Conservation (phyloP, 345 rosid genomes). For the Xanthoceras sorbifolium region DNA sequence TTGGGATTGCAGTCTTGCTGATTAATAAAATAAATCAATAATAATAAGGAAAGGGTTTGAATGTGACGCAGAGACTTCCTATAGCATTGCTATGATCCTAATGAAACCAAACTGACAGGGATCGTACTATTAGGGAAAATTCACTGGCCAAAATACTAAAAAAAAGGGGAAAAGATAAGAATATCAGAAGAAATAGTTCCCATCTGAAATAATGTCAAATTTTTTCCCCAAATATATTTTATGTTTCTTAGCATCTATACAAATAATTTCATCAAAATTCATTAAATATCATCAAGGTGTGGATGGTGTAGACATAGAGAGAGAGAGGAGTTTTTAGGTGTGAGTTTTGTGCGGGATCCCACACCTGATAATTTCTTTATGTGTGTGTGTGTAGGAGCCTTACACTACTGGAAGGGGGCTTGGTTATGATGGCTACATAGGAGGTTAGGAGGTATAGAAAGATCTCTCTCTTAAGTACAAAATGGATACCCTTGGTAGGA, state of each 20-base stretch:
- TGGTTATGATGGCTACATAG: too few species aligned
- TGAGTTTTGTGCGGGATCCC: too few species aligned
- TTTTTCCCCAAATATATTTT: not conserved
- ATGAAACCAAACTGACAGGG: not conserved
- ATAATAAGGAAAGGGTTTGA: not conserved
- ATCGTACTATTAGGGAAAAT: not conserved
- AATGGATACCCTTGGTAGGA: not conserved
- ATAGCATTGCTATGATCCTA: not conserved
- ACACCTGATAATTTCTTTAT: too few species aligned
- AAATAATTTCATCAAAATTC: not conserved
- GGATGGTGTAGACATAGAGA: not conserved
- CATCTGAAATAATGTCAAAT: not conserved
- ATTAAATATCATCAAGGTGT: not conserved
- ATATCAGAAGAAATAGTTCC: not conserved
- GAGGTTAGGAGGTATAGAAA: not conserved
- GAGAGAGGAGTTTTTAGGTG: too few species aligned
- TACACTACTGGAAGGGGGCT: too few species aligned
- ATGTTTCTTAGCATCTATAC: not conserved
- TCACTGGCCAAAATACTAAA: not conserved
- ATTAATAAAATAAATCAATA: not conserved
- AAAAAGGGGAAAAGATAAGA: not conserved
- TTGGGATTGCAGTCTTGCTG: not conserved
- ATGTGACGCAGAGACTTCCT: not conserved
- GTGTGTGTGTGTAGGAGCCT: too few species aligned
- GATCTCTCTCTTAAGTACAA: not conserved